Evolutionary conservation across 2,329 filamentous ascomycete genomes (phyloP), one percentile per base, ranked within the genome.

Genomic region (Pseudophaeomoniella oleicola): DNA sequence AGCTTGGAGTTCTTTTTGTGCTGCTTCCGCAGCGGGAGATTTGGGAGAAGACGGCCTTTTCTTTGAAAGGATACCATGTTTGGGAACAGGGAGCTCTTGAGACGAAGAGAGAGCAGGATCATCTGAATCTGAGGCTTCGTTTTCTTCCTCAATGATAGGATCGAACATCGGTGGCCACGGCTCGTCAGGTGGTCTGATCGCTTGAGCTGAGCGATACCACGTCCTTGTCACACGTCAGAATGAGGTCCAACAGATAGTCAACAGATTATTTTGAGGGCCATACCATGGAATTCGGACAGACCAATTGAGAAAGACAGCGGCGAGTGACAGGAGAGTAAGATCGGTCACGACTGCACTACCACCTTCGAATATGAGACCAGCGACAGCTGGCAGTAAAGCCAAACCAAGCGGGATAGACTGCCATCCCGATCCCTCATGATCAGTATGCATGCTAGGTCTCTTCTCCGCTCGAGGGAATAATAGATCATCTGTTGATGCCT

Each of bases 261-360:
- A 18, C 27, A 3, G 19, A 16, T 4, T n/a, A 27, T 27, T n/a
- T n/a, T 27, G 22, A 36, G 13, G 36, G 31, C 47, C 71, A 53
- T 63, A 87, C 87, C 88, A 96, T 47, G 88, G 88, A 46, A 90
- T 67, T 38, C 84, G 79, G 31, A 94, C 80, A 34, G 83, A 87
- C 84, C 86, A 94, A 54, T 94, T 87, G 42, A 96, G 64, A 50
- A 94, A 92, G 32, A 94, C 71, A 3, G 80, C 83, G 2, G 83
- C 82, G 42, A 96, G 58, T 2, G 72, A 75, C 19, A 96, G 61
- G 19, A 96, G 65, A 48, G 90, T 79, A 17, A 93, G 60, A 56
- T 96, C 88, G 0, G 86, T 94, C 37, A 87, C 75, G 42, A 94
- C 69, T 1, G 79, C 73, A 47, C 78, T 80, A 10, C 88, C 88